Evolutionary conservation across 768 basidiomycete genomes (phyloP), one percentile per base, ranked within the genome.

Genomic region (Leucosporidium scottii): DNA sequence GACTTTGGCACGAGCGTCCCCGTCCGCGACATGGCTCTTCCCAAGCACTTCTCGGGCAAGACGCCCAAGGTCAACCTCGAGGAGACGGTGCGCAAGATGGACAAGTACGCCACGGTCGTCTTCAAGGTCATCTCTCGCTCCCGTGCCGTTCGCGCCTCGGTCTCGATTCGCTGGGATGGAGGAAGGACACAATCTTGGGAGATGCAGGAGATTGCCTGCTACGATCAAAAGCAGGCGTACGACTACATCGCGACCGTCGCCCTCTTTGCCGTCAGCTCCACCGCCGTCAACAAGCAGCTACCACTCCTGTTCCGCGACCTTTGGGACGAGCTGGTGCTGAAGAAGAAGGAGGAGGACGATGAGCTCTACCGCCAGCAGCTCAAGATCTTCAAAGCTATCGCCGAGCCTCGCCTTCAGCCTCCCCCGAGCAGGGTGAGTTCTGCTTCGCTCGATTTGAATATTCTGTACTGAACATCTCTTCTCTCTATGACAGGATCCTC

Each of bases 161-260:
- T 93, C 58, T 84, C 79, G 63, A 83, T 98, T 65, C 82, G 85
- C 36, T 93, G 91, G 90, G 82, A 82, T 53, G 84, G 84, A 44
- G 66, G 66, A 1, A 28, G 63, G n/a, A 59, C 65, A 9, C 64
- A 76, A 54, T 82, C 86, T 59, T 96, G 88, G 87, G 76, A 77
- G 21, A 99, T 98, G 94, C 84, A 86, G 5, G 85, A 90, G 67
- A 81, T 90, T 54, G 93, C 90, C 20, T 98, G 94, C 74, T 80
- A 84, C 54, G 85, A 89, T 69, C 82, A 85, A 64, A 74, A 75
- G 0, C 92, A 97, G 76, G 93, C 94, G 28, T 90, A 90, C 77
- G 86, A 97, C 74, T 99, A 91, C 75, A 83, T 94, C 59, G 84
- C 94, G 6, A 89, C 88, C 23, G 79, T 93, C 58, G 92, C 91